phyloP scores from a whole-genome alignment of 2,329 filamentous ascomycete genomes.

The Leptographium radiaticola region DNA sequence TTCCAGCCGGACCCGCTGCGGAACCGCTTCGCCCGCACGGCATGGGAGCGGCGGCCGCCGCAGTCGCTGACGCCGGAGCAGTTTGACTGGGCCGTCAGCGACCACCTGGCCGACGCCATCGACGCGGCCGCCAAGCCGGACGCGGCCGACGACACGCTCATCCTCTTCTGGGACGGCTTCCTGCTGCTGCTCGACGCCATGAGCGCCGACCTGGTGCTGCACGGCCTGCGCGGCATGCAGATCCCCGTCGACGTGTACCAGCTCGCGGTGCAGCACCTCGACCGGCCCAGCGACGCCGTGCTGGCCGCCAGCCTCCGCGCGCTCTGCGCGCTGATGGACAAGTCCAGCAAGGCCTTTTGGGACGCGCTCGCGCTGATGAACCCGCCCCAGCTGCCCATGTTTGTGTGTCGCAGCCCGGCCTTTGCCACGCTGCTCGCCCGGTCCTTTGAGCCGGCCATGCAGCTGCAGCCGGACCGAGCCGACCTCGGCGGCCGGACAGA shows the following conservation, averaged over 20 bases:
- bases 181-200: constrained; percentile 61
- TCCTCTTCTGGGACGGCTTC: constrained; percentile 69
- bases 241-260: constrained; percentile 59
- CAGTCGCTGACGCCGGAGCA: constrained; percentile 52
- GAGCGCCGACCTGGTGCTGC: constrained; percentile 59
- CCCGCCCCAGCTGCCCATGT: constrained; percentile 68
- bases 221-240: constrained; percentile 68
- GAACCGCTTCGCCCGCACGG: constrained; percentile 52
- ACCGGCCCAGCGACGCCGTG: constrained; percentile 40
- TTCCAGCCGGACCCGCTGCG: constrained; percentile 58
- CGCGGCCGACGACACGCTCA: constrained; percentile 33
- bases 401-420: constrained; percentile 61
- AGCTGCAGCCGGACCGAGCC: constrained; percentile 13
- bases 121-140: constrained; percentile 42
- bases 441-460: constrained; percentile 40
- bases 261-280: constrained; percentile 39
- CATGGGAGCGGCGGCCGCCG: constrained; percentile 54
- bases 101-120: constrained; percentile 56
- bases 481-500: not conserved
- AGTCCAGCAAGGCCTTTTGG: constrained; percentile 74
- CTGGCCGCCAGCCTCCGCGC: constrained; percentile 58
- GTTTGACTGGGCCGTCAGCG: constrained; percentile 79
- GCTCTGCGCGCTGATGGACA: constrained; percentile 58
- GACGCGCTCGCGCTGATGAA: constrained; percentile 72
- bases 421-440: constrained; percentile 49